Evolutionary conservation across 2,329 filamentous ascomycete species (phyloP).

Genomic region (Paecilomyces variotii): DNA sequence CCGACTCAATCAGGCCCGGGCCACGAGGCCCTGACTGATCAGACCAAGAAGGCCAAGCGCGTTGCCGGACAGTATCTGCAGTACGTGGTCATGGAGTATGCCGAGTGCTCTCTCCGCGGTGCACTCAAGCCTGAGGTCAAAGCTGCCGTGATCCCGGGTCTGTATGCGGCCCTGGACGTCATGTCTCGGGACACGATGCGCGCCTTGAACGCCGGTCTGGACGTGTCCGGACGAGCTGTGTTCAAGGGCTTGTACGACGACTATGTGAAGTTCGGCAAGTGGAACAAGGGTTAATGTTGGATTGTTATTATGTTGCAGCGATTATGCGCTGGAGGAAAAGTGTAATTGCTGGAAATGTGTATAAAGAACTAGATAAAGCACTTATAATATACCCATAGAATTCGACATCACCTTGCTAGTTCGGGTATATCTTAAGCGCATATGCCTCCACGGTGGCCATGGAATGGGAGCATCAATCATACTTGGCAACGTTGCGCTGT

Average conservation of each 20-base stretch:
- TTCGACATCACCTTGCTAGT: not conserved
- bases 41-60: conserved; percentile 51
- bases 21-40: conserved; percentile 46
- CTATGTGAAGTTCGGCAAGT: conserved; percentile 40
- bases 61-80: conserved; percentile 51
- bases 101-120: conserved; percentile 43
- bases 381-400: not conserved
- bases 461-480: too few relatives aligned
- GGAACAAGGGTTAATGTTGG: conserved; percentile 34
- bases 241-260: conserved; percentile 48
- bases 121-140: conserved; percentile 46
- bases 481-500: too few relatives aligned
- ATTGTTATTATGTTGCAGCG: not conserved
- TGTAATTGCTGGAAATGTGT: not conserved
- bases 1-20: conserved; percentile 24
- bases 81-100: conserved; percentile 51
- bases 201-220: conserved; percentile 44
- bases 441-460: too few relatives aligned
- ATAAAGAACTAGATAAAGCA: not conserved
- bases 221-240: conserved; percentile 44
- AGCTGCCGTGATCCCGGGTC: conserved; percentile 43
- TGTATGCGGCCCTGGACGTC: conserved; percentile 47
- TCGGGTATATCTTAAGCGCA: too few relatives aligned
- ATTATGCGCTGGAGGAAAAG: not conserved
- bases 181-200: conserved; percentile 44